A percentile compares a stretch with the other conserved stretches of the same genome.
These are phyloP conservation scores for Claviceps pazoutovae DNA, from an alignment of 2,329 filamentous ascomycete species.

Conservation along the genomic window DNA sequence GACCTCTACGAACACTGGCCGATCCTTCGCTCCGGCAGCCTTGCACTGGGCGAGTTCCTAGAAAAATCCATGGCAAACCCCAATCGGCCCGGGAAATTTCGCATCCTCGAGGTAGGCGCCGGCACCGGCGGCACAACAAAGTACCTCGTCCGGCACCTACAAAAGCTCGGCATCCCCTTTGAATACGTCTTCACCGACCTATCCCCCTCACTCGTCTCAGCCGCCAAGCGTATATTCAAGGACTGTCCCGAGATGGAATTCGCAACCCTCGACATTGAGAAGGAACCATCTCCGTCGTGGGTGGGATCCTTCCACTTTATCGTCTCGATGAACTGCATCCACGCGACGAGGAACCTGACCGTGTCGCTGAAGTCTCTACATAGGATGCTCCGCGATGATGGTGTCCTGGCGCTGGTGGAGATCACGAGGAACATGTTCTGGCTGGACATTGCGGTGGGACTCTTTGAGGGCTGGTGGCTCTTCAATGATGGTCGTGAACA, in stretches of 20 bases:
- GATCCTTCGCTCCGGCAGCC: background rate
- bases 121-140: conserved; percentile 21
- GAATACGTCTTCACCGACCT: conserved; percentile 29
- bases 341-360: conserved; percentile 17
- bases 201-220: conserved; percentile 9
- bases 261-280: conserved; percentile 7
- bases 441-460: conserved; percentile 19
- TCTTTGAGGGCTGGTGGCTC: conserved; percentile 24
- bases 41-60: background rate
- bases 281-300: conserved; percentile 7
- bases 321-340: conserved; percentile 21
- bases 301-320: conserved; percentile 16
- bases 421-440: conserved; percentile 10
- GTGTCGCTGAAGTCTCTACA: conserved; percentile 8
- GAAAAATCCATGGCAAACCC: background rate
- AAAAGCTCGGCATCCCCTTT: conserved; percentile 17
- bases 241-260: conserved; percentile 8
- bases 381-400: conserved; percentile 7
- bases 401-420: conserved; percentile 8
- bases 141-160: conserved; percentile 15
- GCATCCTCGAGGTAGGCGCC: conserved; percentile 12
- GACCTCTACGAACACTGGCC: conserved; percentile 2
- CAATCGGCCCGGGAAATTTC: background rate
- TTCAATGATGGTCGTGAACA: conserved; percentile 10
- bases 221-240: conserved; percentile 4